Evolutionary conservation across 345 rosid species (phyloP).

Genomic region (Hibiscus mutabilis): DNA sequence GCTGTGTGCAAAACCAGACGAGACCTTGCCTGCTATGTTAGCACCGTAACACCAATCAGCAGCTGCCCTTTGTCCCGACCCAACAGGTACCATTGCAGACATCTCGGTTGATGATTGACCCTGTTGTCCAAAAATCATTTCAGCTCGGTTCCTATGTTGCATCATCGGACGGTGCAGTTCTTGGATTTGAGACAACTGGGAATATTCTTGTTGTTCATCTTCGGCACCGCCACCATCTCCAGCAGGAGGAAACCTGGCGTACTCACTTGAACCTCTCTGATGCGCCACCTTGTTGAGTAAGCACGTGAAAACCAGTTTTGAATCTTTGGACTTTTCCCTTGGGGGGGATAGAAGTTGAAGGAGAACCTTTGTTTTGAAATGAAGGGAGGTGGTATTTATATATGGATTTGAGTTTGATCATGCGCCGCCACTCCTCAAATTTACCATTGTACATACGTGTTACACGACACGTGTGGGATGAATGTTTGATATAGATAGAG

Average conservation of each 20-base stretch:
- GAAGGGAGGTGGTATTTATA: conserved; percentile 6
- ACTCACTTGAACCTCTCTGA: conserved; percentile 15
- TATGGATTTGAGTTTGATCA: neutral
- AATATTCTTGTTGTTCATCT: neutral
- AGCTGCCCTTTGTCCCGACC: conserved; percentile 30
- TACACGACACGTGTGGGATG: neutral
- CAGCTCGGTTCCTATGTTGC: neutral
- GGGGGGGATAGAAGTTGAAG: neutral
- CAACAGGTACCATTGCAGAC: conserved; percentile 70
- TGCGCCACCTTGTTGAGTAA: conserved; percentile 37
- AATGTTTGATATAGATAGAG: neutral
- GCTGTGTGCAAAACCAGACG: conserved; percentile 13
- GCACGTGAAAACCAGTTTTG: conserved; percentile 18
- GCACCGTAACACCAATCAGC: conserved; percentile 12
- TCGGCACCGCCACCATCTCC: conserved; percentile 10
- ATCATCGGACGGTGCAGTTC: neutral
- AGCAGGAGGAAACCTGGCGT: conserved; percentile 13
- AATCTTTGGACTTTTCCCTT: neutral
- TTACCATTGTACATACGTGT: neutral
- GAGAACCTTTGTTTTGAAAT: neutral
- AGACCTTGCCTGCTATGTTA: neutral
- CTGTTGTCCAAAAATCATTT: conserved; percentile 16
- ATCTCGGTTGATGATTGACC: conserved; percentile 36
- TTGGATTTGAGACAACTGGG: conserved; percentile 13
- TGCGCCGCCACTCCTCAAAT: conserved; percentile 10